Evolutionary conservation across 257 asterid species (phyloP), one percentile per base, ranked within the genome.

Genomic region (Cynanchum wilfordii): DNA sequence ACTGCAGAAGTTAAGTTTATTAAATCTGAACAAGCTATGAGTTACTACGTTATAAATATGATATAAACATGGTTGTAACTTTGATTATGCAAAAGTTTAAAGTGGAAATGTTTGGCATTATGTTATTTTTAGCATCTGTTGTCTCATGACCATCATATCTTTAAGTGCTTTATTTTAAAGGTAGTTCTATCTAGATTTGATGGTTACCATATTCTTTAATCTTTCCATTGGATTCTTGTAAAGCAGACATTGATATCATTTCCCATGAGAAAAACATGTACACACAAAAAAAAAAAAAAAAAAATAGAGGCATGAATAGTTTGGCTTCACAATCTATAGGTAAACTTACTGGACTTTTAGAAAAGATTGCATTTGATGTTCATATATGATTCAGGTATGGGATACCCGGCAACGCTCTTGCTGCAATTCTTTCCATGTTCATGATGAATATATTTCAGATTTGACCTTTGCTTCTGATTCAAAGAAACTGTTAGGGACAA

Each of bases 371-470:
- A 38, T 19, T 49, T 74, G 16, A 44, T 36, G 33, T 33, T 78
- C 20, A 47, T 72, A n/a, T 49, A 10, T 75, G 36, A 71, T 63
- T 71, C 82, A 93, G 97, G 88, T 91, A 19, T 94, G 98, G 97
- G 96, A 91, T 81, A 91, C 95, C 74, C 79, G 99, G 16, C 97
- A 94, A 78, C 89, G 90, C 50, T 84, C 95, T 73, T 94, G 98
- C 84, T 84, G 88, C 82, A 84, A 76, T 85, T 25, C 97, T 75
- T 90, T 84, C 78, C 68, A 78, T 70, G 88, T 80, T 60, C 99
- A 94, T 67, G 91, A 89, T 75, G 99, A 91, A 33, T 88, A 87
- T 82, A 89, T 94, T 78, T 88, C 99, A 73, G 97, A 94, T 77
- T 86, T 94, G 81, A 89, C 93, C 44, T 88, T 85, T 83, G 88